Percentiles rank a stretch among this genome's conserved stretches.
Evolutionary conservation across 2,329 filamentous ascomycete species (phyloP).

Genomic region (Diaporthe sp.): DNA sequence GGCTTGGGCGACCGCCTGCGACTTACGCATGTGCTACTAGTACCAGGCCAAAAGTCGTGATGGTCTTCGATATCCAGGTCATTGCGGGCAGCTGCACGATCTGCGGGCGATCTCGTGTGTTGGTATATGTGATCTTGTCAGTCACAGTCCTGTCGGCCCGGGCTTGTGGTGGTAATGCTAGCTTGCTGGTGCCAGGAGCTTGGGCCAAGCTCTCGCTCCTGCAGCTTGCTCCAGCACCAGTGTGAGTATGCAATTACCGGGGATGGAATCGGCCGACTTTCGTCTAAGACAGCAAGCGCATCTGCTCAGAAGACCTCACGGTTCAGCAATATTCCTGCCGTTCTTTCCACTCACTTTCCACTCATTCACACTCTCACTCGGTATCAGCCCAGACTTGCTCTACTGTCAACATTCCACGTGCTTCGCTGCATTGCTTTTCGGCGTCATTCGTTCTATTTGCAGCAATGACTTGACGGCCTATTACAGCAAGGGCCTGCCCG

Average conservation of each 20-base stretch:
- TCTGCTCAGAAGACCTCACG: neutral
- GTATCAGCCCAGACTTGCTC: neutral
- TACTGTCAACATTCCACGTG: neutral
- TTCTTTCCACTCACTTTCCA: neutral
- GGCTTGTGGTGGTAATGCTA: neutral
- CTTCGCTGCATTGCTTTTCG: neutral
- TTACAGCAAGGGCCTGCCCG: neutral
- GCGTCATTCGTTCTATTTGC: too few relatives aligned
- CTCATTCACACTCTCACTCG: neutral
- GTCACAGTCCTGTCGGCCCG: neutral
- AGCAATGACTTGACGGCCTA: neutral
- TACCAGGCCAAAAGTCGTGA: slow-evolving; percentile 81
- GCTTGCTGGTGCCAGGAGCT: slow-evolving; percentile 30
- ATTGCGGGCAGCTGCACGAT: slow-evolving; percentile 57
- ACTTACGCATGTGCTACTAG: slow-evolving; percentile 89
- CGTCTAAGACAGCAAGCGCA: neutral
- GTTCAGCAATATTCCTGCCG: neutral
- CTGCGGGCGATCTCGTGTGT: neutral
- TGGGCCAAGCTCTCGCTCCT: slow-evolving; percentile 25
- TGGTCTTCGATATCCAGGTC: slow-evolving; percentile 77
- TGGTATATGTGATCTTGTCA: neutral
- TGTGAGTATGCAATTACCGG: slow-evolving; percentile 36
- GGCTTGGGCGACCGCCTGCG: slow-evolving; percentile 32
- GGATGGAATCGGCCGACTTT: neutral
- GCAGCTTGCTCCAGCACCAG: neutral